Evolutionary conservation across 441 rosid species (phyloP).

Genomic region (Codiaeum variegatum): DNA sequence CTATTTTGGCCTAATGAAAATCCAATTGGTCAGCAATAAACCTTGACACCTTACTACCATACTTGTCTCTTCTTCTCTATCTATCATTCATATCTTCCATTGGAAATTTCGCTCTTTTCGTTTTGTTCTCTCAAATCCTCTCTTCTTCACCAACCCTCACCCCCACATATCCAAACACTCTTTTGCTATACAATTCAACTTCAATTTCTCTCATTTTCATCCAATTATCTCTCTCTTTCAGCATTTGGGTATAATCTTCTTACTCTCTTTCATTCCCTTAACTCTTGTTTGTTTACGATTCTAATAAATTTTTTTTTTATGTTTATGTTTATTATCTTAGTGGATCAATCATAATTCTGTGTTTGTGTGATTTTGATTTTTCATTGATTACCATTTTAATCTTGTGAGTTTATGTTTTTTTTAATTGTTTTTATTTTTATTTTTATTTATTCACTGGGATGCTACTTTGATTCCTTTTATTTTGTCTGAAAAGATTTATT

Average conservation of each 20-base stretch:
- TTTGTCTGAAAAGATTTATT: no score
- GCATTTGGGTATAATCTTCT: constrained; percentile 8
- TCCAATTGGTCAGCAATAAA: constrained; percentile 26
- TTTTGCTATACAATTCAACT: background rate
- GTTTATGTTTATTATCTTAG: background rate
- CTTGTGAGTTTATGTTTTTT: background rate
- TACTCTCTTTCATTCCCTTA: background rate
- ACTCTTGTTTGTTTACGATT: background rate
- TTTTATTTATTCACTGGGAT: background rate
- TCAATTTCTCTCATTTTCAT: background rate
- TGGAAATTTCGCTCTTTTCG: constrained; percentile 18
- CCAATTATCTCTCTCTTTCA: background rate
- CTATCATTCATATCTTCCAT: constrained; percentile 22
- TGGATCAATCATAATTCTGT: background rate
- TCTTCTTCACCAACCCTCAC: background rate
- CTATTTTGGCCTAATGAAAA: background rate
- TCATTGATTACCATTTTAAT: background rate
- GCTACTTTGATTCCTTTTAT: no score
- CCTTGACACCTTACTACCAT: constrained; percentile 26
- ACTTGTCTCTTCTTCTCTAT: constrained; percentile 19
- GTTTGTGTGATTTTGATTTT: background rate
- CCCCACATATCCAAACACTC: background rate
- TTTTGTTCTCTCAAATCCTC: background rate
- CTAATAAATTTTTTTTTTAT: background rate
- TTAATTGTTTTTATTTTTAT: background rate